Evolutionary conservation across 495 filamentous ascomycete species (phyloP).

Genomic region (Cercophora newfieldiana): DNA sequence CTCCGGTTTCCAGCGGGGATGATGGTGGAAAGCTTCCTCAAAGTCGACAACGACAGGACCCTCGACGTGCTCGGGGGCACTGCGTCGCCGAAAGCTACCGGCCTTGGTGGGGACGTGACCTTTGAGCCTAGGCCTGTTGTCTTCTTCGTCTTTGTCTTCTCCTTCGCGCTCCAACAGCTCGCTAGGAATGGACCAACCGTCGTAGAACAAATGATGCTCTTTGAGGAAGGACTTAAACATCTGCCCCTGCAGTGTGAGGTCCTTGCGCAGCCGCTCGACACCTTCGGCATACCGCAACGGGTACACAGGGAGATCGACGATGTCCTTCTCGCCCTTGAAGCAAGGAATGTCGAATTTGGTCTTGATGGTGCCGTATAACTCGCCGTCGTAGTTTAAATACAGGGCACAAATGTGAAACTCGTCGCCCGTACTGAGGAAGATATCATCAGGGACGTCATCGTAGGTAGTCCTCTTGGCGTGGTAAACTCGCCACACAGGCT

Average conservation of each 20-base stretch:
- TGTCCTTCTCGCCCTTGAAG: conserved; percentile 57
- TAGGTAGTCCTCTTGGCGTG: conserved; percentile 19
- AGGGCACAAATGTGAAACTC: conserved; percentile 47
- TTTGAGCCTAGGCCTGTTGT: background rate
- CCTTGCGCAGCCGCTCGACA: conserved; percentile 20
- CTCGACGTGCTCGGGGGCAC: conserved; percentile 36
- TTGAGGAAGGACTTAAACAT: conserved; percentile 42
- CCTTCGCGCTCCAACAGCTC: conserved; percentile 19
- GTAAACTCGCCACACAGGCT: conserved; percentile 37
- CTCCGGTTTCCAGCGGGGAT: conserved; percentile 34
- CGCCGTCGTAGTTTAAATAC: conserved; percentile 63
- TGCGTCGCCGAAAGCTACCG: conserved; percentile 16
- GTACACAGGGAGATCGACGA: conserved; percentile 55
- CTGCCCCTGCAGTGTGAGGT: conserved; percentile 28
- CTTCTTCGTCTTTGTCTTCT: background rate
- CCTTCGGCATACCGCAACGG: conserved; percentile 51
- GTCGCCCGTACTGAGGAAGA: background rate
- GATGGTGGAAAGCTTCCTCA: conserved; percentile 42
- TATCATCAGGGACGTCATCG: conserved; percentile 19
- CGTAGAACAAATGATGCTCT: conserved; percentile 47
- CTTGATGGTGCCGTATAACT: conserved; percentile 50
- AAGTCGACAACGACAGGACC: conserved; percentile 55
- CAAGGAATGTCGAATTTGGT: conserved; percentile 43
- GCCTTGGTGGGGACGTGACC: background rate
- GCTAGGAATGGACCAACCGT: conserved; percentile 43